Evolutionary conservation across 768 basidiomycete genomes (phyloP).

Genomic region (Imleria badia): DNA sequence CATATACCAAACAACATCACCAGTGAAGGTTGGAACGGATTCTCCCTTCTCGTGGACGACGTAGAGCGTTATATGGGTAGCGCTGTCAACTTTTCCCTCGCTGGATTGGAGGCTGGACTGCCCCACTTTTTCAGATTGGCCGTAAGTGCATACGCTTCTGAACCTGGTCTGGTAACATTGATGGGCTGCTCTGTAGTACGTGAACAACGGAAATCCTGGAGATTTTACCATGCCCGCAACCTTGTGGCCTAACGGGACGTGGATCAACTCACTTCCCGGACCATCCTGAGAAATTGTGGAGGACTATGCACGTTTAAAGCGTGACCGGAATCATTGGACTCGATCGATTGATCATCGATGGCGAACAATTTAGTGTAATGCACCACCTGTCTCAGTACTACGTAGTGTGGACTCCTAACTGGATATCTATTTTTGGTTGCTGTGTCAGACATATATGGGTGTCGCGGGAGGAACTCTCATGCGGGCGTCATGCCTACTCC

Average conservation of each 20-base stretch:
- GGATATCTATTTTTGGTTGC: constrained; percentile 6
- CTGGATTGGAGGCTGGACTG: constrained; percentile 53
- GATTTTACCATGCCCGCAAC: constrained; percentile 82
- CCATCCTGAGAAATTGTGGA: constrained; percentile 50
- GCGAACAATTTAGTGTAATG: not conserved
- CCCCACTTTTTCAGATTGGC: constrained; percentile 82
- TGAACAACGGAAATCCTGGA: constrained; percentile 46
- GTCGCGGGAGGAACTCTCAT: constrained; percentile 9
- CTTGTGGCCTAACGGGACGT: constrained; percentile 78
- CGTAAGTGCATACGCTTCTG: constrained; percentile 41
- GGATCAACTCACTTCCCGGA: constrained; percentile 73
- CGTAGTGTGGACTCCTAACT: constrained; percentile 6
- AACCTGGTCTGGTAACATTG: not conserved
- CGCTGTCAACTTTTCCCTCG: constrained; percentile 70
- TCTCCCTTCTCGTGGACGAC: constrained; percentile 80
- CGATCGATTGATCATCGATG: not conserved
- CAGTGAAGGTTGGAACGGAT: constrained; percentile 64
- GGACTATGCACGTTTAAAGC: not conserved
- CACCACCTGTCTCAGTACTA: not conserved
- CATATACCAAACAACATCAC: constrained; percentile 36
- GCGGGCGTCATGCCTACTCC: constrained; percentile 22
- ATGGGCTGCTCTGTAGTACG: constrained; percentile 41
- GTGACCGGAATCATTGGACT: not conserved
- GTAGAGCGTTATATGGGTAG: constrained; percentile 76
- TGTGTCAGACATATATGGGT: constrained; percentile 21